Evolutionary conservation across 257 asterid species (phyloP).

Genomic region (Eucommia ulmoides): DNA sequence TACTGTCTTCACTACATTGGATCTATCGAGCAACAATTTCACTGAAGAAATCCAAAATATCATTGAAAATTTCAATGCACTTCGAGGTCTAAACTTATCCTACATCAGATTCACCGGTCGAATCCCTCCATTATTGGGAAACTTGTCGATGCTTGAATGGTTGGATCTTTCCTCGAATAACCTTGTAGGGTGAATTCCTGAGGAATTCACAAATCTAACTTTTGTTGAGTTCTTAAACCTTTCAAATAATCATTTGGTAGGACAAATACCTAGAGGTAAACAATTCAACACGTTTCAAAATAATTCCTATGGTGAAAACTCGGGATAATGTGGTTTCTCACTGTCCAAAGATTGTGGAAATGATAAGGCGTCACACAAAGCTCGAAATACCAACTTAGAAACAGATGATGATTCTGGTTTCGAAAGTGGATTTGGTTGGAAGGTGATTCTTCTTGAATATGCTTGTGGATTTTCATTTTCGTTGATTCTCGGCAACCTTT

Average conservation of each 20-base stretch:
- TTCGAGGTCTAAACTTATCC: constrained; percentile 1
- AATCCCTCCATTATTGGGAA: constrained; percentile 3
- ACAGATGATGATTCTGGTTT: neutral
- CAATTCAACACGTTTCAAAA: constrained; percentile 2
- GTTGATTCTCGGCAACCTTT: neutral
- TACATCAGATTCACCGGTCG: neutral
- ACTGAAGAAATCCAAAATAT: constrained; percentile 3
- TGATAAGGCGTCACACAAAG: neutral
- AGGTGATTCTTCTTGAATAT: neutral
- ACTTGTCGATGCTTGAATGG: neutral
- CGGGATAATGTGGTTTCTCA: constrained; percentile 10
- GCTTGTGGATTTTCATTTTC: neutral
- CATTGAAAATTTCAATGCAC: neutral
- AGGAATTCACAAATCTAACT: neutral
- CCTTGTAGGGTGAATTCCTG: constrained; percentile 2
- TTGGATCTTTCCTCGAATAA: constrained; percentile 4
- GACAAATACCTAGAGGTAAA: neutral
- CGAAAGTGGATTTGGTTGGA: neutral
- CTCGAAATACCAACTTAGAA: neutral
- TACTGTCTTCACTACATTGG: neutral
- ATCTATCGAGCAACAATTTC: constrained; percentile 8
- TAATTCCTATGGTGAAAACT: constrained; percentile 3
- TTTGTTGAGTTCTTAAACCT: neutral
- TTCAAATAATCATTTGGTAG: neutral
- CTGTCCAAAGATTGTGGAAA: neutral